phyloP scores from a whole-genome alignment of 257 asterid genomes.

The Asclepias syriaca region DNA sequence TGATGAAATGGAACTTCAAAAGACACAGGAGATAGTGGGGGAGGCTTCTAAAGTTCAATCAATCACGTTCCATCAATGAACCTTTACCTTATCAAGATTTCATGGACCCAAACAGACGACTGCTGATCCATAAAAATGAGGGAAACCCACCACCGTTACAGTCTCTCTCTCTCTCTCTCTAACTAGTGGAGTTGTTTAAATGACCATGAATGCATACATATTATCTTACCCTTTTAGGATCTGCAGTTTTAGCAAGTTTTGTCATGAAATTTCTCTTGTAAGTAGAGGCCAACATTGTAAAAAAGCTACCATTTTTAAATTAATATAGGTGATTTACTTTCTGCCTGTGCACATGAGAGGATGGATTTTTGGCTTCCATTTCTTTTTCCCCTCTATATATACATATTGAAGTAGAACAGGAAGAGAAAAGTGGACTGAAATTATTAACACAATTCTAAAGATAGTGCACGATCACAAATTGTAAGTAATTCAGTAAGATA shows the following conservation, averaged over 20 bases:
- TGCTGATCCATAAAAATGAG: neutral
- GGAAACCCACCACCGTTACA: neutral
- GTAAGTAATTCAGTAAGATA: neutral
- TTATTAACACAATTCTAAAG: neutral
- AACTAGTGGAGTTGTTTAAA: too few relatives aligned
- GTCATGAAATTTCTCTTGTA: neutral
- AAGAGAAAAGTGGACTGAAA: too few relatives aligned
- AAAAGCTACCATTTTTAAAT: neutral
- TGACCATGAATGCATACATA: too few relatives aligned
- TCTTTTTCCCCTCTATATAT: too few relatives aligned
- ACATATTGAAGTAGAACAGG: too few relatives aligned
- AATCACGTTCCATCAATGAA: neutral
- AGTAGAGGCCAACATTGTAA: neutral
- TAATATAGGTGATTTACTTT: neutral
- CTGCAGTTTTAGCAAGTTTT: neutral
- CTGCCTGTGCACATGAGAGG: neutral
- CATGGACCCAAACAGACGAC: too few relatives aligned
- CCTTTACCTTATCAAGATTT: neutral
- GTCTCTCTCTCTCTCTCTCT: too few relatives aligned
- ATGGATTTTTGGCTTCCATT: neutral
- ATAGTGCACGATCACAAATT: neutral
- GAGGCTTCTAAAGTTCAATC: neutral
- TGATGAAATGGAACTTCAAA: constrained; percentile 5
- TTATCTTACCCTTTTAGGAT: neutral
- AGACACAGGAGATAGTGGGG: neutral